Evolutionary conservation across 1,284 basidiomycete species (phyloP).

Genomic region (Malassezia slooffiae): DNA sequence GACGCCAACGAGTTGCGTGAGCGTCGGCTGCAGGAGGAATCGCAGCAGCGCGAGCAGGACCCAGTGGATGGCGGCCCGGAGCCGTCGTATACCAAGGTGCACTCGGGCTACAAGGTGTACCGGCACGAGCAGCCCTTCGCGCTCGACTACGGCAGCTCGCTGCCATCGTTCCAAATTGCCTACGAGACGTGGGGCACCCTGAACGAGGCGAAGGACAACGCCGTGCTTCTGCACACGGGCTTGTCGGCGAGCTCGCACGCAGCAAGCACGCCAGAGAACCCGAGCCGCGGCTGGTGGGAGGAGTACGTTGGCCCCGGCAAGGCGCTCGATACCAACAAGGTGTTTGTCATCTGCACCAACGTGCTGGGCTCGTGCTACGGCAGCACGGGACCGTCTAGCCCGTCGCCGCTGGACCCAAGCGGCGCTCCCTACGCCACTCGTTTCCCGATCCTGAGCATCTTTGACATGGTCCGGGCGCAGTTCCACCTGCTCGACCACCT

Average conservation of each 20-base stretch:
- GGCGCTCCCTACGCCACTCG: constrained; percentile 65
- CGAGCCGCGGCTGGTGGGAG: constrained; percentile 92
- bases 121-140: constrained; percentile 53
- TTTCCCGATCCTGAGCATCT: constrained; percentile 83
- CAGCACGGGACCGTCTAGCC: constrained; percentile 79
- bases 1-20: constrained; percentile 41
- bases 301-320: constrained; percentile 85
- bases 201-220: constrained; percentile 68
- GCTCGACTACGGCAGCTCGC: constrained; percentile 61
- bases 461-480: constrained; percentile 91
- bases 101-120: constrained; percentile 47
- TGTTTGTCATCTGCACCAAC: constrained; percentile 92
- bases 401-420: constrained; percentile 55
- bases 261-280: constrained; percentile 66
- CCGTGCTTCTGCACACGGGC: constrained; percentile 91
- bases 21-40: constrained; percentile 16
- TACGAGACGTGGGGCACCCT: constrained; percentile 97
- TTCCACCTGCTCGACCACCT: constrained; percentile 75
- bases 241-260: constrained; percentile 92
- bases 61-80: constrained; percentile 45
- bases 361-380: constrained; percentile 96
- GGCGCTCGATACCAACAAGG: constrained; percentile 80
- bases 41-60: constrained; percentile 2
- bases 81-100: constrained; percentile 49
- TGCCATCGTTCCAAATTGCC: constrained; percentile 70